Base-by-base conservation (phyloP, 2,329 filamentous ascomycete species). In the Xylogone sp. region DNA sequence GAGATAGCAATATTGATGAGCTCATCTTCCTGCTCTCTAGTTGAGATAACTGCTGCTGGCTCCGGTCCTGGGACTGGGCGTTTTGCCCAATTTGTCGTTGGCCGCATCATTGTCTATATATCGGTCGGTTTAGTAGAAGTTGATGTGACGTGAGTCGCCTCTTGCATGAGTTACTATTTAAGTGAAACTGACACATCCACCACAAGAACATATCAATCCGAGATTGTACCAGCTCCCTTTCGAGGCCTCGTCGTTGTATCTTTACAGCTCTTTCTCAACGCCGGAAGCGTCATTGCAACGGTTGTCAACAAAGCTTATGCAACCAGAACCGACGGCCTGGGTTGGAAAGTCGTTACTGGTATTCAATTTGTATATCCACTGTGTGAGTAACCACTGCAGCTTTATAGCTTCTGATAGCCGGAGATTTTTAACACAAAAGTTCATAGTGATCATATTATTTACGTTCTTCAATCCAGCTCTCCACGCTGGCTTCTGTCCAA, bases 401-500 rank as follows among this genome's bases (percentile, higher is more conserved):
- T n/a, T n/a, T 20, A 45, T 62, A 16, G 59, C 56, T 43, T 62
- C 59, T 20, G 53, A 59, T 13, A 56, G 57, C 1, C 59, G 68
- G 20, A 22, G 7, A 21, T 16, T 18, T 13, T 20, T 3, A 9
- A 6, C 21, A 18, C 18, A 22, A 13, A 13, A 8, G 8, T 21
- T n/a, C n/a, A n/a, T 49, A 27, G 42, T 12, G 18, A 21, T 43
- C 20, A 10, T 8, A 16, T n/a, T 34, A 49, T 20, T 49, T 46
- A 21, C 27, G 8, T 13, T 31, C 27, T 31, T 31, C 27, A 31
- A 8, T 13, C 27, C 27, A 31, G 27, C 27, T 31, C 27, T 31
- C 50, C 49, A 24, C 21, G 45, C 18, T 54, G 52, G 52, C 66
- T 81, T 19, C 76, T 78, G 53, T 71, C 73, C 46, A 72, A 79